Evolutionary conservation across 139 green algal species (phyloP).

Genomic region (Chlorella sorokiniana): DNA sequence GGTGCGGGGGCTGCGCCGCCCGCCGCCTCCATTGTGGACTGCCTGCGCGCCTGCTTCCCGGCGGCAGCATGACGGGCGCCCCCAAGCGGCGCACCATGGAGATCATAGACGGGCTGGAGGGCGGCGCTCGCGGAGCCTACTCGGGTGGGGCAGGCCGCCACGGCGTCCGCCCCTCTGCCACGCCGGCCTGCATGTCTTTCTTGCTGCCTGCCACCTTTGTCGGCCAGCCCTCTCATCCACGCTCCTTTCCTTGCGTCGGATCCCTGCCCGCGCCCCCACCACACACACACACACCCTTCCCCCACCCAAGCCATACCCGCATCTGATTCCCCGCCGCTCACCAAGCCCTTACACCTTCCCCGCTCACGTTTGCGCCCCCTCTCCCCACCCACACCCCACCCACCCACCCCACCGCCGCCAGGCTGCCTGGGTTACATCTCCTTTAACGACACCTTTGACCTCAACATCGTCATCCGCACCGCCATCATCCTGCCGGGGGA

Average conservation of each 20-base stretch:
- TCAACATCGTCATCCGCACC: conserved; percentile 99
- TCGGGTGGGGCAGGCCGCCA: no score
- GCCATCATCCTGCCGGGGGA: conserved; percentile 62
- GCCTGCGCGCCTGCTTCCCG: conserved; percentile 87
- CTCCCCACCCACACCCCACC: background rate
- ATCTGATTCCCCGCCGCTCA: no score
- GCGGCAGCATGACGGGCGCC: conserved; percentile 97
- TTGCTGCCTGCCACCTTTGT: no score
- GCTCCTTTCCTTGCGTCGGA: no score
- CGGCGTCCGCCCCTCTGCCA: no score
- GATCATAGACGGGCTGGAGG: conserved; percentile 91
- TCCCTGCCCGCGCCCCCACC: no score
- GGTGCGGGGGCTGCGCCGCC: conserved; percentile 70
- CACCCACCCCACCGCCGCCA: background rate
- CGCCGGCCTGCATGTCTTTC: no score
- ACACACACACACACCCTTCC: background rate
- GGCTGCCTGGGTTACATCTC: conserved; percentile 91
- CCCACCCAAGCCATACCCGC: no score
- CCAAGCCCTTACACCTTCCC: no score
- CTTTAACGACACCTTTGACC: conserved; percentile 90
- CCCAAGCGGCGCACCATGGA: conserved; percentile 88
- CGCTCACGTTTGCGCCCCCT: no score
- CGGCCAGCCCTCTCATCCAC: no score
- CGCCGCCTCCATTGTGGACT: conserved; percentile 56
- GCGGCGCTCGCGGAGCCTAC: conserved; percentile 85